phyloP scores from a whole-genome alignment of 2,329 filamentous ascomycete genomes.

The Pyrenochaeta sp. region DNA sequence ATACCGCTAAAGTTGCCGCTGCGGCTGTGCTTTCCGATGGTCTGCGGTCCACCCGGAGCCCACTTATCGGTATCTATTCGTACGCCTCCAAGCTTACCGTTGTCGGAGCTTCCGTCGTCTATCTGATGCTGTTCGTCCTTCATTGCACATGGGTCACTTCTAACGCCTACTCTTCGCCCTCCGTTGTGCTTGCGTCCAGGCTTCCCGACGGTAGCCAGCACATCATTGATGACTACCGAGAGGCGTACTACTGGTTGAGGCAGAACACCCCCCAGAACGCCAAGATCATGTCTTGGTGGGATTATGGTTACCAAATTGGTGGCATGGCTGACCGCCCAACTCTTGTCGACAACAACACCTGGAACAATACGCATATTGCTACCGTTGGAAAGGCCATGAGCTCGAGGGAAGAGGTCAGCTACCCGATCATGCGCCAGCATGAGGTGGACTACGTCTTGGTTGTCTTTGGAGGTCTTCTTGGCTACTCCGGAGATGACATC shows the following conservation, averaged over 20 bases:
- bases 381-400: conserved; percentile 99
- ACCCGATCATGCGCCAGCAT: conserved; percentile 97
- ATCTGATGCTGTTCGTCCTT: conserved; percentile 90
- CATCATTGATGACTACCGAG: conserved; percentile 99
- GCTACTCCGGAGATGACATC: conserved; percentile 98
- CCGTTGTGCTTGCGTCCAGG: conserved; percentile 90
- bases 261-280: conserved; percentile 95
- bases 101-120: conserved; percentile 74
- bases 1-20: conserved; percentile 50
- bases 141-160: conserved; percentile 99
- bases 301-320: conserved; percentile 99
- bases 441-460: conserved; percentile 99
- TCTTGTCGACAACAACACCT: conserved; percentile 98
- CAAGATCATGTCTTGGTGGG: conserved; percentile 99
- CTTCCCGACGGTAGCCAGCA: conserved; percentile 95
- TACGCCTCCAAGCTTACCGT: conserved; percentile 81
- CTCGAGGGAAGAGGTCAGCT: conserved; percentile 96
- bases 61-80: conserved; percentile 84
- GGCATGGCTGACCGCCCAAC: conserved; percentile 98
- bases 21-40: conserved; percentile 62
- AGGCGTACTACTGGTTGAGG: conserved; percentile 99
- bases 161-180: conserved; percentile 97
- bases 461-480: conserved; percentile 93
- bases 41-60: conserved; percentile 75
- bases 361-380: conserved; percentile 99